A percentile compares a stretch with the other conserved stretches of the same genome.
Conservation (phyloP, 345 rosid genomes). For the Eucalyptus cloeziana region DNA sequence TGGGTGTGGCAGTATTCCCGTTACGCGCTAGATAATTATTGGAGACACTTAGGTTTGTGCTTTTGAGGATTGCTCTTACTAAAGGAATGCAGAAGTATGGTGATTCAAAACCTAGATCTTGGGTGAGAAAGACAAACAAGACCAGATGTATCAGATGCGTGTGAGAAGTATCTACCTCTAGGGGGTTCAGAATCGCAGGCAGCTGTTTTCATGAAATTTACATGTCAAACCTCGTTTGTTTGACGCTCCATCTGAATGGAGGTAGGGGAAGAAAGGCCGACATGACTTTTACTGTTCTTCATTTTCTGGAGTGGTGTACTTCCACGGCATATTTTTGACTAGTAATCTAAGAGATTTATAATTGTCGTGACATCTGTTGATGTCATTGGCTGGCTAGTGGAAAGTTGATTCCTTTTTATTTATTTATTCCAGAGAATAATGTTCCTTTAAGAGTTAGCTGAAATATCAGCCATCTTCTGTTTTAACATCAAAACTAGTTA, state of each 20-base stretch:
- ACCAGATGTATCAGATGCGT: not conserved
- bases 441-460: not conserved
- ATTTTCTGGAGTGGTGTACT: not conserved
- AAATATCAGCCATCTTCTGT: not conserved
- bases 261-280: not conserved
- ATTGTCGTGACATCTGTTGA: not conserved
- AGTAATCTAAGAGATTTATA: not conserved
- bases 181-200: not conserved
- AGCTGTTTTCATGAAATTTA: not conserved
- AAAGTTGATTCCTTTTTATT: not conserved
- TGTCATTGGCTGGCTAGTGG: not conserved
- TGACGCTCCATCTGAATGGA: not conserved
- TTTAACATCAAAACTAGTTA: not conserved
- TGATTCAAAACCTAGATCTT: not conserved
- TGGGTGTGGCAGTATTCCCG: not conserved
- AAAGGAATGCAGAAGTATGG: not conserved
- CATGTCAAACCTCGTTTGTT: not conserved
- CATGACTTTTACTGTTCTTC: not conserved
- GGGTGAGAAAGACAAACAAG: not conserved
- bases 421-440: not conserved
- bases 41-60: not conserved
- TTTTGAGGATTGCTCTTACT: not conserved
- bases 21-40: not conserved
- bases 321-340: not conserved
- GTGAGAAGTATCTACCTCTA: not conserved